Evolutionary conservation across 2,329 filamentous ascomycete species (phyloP).

Genomic region (Cladophialophora psammophila): DNA sequence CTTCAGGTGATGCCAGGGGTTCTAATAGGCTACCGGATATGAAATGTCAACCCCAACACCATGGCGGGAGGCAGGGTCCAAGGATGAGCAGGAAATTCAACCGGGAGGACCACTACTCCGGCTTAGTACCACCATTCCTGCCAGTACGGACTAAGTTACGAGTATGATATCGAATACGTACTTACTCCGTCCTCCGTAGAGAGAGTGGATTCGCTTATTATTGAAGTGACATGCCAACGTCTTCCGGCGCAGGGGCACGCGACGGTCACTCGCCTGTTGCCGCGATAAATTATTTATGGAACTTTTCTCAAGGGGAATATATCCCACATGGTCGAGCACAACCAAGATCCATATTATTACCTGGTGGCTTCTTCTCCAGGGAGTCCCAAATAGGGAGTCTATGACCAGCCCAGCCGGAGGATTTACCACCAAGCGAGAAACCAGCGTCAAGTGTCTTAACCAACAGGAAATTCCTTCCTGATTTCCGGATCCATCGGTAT

Average conservation of each 20-base stretch:
- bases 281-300: constrained; percentile 33
- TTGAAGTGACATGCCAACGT: not conserved
- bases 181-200: not conserved
- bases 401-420: constrained; percentile 23
- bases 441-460: constrained; percentile 27
- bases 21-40: not conserved
- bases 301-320: constrained; percentile 9
- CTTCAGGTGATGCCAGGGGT: not conserved
- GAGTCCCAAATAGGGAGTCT: constrained; percentile 6
- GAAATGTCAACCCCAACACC: not conserved
- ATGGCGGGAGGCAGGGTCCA: not conserved
- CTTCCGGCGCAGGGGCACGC: constrained; percentile 17
- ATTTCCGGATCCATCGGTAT: constrained; percentile 22
- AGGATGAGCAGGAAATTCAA: not conserved
- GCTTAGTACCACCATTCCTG: constrained; percentile 3
- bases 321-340: constrained; percentile 4
- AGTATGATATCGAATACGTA: constrained; percentile 10
- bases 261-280: constrained; percentile 26
- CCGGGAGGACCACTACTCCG: not conserved
- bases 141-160: not conserved
- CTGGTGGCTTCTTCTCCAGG: not conserved
- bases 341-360: not conserved
- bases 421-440: constrained; percentile 38
- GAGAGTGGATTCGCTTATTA: not conserved
- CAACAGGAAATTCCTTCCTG: constrained; percentile 29